Conservation (phyloP, 1,284 basidiomycete species). For the Volvariella surrecta region DNA sequence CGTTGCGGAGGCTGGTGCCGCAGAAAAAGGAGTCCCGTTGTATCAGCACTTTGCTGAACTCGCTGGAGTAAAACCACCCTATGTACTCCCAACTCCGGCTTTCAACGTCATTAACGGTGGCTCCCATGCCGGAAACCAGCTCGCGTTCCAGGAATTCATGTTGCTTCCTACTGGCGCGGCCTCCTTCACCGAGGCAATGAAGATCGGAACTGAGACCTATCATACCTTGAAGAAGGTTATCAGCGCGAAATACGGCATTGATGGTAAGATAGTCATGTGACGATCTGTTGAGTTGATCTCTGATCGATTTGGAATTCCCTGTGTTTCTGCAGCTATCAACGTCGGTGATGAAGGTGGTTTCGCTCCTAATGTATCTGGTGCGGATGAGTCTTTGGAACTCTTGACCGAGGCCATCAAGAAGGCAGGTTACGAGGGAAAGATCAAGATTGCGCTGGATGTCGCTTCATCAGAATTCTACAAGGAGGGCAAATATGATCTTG, state of each 20-base stretch:
- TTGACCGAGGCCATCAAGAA: slow-evolving; percentile 94
- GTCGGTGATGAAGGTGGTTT: slow-evolving; percentile 99
- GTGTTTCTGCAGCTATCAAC: slow-evolving; percentile 70
- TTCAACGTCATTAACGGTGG: slow-evolving; percentile 99
- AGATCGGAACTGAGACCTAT: slow-evolving; percentile 98
- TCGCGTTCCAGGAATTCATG: slow-evolving; percentile 99
- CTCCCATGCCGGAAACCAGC: slow-evolving; percentile 98
- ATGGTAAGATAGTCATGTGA: slow-evolving; percentile 56
- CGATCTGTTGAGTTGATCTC: not conserved
- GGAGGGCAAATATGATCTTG: slow-evolving; percentile 99
- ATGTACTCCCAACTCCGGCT: slow-evolving; percentile 83
- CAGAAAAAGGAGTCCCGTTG: slow-evolving; percentile 89
- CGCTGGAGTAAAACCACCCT: slow-evolving; percentile 90
- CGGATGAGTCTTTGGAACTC: slow-evolving; percentile 97
- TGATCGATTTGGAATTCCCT: slow-evolving; percentile 11
- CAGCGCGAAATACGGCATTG: slow-evolving; percentile 98
- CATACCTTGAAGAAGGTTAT: slow-evolving; percentile 99
- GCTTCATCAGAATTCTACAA: slow-evolving; percentile 99
- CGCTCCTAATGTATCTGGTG: slow-evolving; percentile 95
- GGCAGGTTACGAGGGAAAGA: slow-evolving; percentile 97
- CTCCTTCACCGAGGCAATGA: slow-evolving; percentile 95
- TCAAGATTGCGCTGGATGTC: slow-evolving; percentile 98
- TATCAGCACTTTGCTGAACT: slow-evolving; percentile 97
- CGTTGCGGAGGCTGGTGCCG: slow-evolving; percentile 88
- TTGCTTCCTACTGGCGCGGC: slow-evolving; percentile 90